Evolutionary conservation across 2,329 filamentous ascomycete genomes (phyloP).

Genomic region (Apiospora arundinis): DNA sequence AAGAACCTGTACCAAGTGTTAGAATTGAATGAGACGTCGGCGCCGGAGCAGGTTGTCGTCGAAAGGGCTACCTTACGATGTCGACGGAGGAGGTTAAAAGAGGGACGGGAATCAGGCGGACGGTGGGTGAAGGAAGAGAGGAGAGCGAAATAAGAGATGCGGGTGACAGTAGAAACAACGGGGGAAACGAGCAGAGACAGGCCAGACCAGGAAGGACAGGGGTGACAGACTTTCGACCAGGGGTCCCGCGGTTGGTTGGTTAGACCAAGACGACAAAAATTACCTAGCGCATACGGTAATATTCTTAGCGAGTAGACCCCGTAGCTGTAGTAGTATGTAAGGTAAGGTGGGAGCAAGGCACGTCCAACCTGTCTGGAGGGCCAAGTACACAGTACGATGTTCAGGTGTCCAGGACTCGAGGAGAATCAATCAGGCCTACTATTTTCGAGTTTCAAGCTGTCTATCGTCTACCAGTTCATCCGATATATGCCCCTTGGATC

Average conservation of each 20-base stretch:
- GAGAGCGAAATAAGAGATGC: conserved; percentile 31
- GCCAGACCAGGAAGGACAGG: conserved; percentile 22
- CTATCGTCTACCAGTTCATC: conserved; percentile 11
- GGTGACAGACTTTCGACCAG: conserved; percentile 26
- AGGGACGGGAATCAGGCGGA: conserved; percentile 40
- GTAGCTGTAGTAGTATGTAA: background rate
- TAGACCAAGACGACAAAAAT: conserved; percentile 24
- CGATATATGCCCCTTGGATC: background rate
- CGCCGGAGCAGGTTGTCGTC: conserved; percentile 40
- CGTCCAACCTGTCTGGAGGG: background rate
- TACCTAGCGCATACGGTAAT: conserved; percentile 27
- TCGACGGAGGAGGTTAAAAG: conserved; percentile 38
- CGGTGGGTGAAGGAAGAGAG: conserved; percentile 34
- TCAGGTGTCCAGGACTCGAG: background rate
- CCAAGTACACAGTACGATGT: background rate
- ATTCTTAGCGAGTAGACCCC: conserved; percentile 21
- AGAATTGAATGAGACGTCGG: conserved; percentile 33
- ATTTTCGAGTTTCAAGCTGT: background rate
- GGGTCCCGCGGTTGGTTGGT: conserved; percentile 25
- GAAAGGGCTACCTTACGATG: conserved; percentile 41
- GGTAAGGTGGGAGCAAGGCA: conserved; percentile 2
- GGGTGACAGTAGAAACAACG: conserved; percentile 39
- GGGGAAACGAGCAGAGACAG: conserved; percentile 26
- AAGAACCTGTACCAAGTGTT: conserved; percentile 23
- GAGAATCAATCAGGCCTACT: conserved; percentile 5